Evolutionary conservation across 371 early-diverging fungal genomes (phyloP).

Genomic region (Smittium mucronatum): DNA sequence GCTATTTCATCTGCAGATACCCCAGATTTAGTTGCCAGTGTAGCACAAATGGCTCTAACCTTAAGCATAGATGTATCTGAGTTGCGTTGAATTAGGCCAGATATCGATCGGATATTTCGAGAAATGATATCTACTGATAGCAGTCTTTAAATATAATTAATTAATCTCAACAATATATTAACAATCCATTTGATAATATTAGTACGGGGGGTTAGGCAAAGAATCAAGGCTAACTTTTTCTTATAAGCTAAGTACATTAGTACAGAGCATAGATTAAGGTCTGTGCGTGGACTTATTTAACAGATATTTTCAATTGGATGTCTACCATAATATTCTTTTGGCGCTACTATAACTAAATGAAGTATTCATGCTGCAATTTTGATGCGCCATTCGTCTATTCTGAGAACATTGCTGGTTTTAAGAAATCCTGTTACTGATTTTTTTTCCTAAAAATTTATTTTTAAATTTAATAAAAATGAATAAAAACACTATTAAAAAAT

Average conservation of each 20-base stretch:
- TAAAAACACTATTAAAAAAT: too few species aligned
- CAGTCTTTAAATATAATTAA: not conserved
- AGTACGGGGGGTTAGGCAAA: not conserved
- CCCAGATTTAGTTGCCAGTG: not conserved
- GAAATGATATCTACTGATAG: not conserved
- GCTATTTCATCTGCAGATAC: not conserved
- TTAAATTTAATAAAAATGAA: too few species aligned
- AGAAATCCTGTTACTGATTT: constrained; percentile 1
- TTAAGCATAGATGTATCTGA: not conserved
- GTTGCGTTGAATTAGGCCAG: not conserved
- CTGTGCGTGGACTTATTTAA: not conserved
- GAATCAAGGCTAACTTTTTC: not conserved
- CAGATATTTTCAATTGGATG: not conserved
- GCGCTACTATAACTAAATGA: not conserved
- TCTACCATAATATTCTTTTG: not conserved
- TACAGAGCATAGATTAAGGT: not conserved
- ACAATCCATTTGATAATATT: not conserved
- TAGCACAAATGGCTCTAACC: not conserved
- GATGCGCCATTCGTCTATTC: not conserved
- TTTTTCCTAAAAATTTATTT: too few species aligned
- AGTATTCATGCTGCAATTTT: not conserved
- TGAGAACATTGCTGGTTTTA: not conserved
- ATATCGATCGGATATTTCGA: not conserved
- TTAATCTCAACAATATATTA: not conserved
- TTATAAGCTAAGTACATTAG: not conserved